Evolutionary conservation across 305 asterid genomes (phyloP).

Genomic region (Fraxinus angustifolia): DNA sequence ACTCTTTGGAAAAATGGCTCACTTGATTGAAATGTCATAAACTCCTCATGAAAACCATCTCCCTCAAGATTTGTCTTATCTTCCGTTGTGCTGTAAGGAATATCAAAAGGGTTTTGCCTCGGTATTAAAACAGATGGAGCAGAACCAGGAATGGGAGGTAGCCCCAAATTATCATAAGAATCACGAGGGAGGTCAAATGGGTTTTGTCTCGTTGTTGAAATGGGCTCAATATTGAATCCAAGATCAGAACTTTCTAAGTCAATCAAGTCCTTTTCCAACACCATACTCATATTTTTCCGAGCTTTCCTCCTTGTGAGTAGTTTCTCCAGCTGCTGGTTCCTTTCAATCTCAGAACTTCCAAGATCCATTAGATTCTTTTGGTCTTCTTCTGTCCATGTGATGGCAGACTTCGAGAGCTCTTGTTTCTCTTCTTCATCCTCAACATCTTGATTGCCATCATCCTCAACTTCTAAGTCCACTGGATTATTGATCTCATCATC

Average conservation of each 20-base stretch:
- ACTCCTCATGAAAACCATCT: slow-evolving; percentile 69
- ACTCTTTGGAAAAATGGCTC: slow-evolving; percentile 60
- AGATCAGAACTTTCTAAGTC: slow-evolving; percentile 70
- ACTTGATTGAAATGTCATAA: slow-evolving; percentile 43
- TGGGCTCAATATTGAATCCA: slow-evolving; percentile 57
- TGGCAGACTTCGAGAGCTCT: slow-evolving; percentile 50
- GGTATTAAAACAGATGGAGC: slow-evolving; percentile 86
- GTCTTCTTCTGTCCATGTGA: slow-evolving; percentile 94
- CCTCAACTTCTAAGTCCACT: slow-evolving; percentile 47
- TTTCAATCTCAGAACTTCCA: slow-evolving; percentile 84
- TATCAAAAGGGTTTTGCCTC: slow-evolving; percentile 79
- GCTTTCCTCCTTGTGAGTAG: slow-evolving; percentile 81
- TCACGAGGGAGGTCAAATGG: slow-evolving; percentile 66
- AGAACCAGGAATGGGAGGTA: slow-evolving; percentile 91
- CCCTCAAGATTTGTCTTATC: slow-evolving; percentile 78
- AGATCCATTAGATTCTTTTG: slow-evolving; percentile 94
- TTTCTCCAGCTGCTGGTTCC: slow-evolving; percentile 87
- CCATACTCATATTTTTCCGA: slow-evolving; percentile 44
- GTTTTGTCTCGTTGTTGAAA: slow-evolving; percentile 68
- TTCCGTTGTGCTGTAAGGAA: slow-evolving; percentile 79
- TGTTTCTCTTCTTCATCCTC: slow-evolving; percentile 64
- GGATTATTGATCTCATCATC: slow-evolving; percentile 55
- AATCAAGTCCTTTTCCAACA: slow-evolving; percentile 72
- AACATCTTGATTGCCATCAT: slow-evolving; percentile 57
- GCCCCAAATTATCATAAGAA: slow-evolving; percentile 40